Evolutionary conservation across 345 rosid genomes (phyloP).

Genomic region (Excoecaria cochinchinensis): DNA sequence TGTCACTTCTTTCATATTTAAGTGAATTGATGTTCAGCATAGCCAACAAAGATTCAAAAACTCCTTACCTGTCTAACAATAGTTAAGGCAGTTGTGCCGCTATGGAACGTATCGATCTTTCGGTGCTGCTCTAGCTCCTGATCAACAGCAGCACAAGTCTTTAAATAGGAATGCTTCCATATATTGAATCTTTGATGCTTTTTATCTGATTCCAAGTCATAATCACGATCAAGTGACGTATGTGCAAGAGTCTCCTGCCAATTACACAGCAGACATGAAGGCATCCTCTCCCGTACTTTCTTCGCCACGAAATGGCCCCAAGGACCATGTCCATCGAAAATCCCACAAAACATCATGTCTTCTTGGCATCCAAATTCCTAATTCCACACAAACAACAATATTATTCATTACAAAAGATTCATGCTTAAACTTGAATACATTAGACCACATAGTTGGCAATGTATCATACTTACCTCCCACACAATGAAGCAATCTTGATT

Average conservation of each 20-base stretch:
- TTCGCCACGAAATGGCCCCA: constrained; percentile 97
- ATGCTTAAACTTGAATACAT: neutral
- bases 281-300: constrained; percentile 75
- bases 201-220: constrained; percentile 54
- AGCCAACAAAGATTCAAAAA: neutral
- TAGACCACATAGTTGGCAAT: neutral
- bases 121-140: constrained; percentile 64
- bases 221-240: constrained; percentile 43
- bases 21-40: too few relatives aligned
- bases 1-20: neutral
- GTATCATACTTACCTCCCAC: constrained; percentile 68
- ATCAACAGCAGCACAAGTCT: constrained; percentile 78
- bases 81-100: constrained; percentile 85
- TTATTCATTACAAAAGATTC: neutral
- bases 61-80: constrained; percentile 72
- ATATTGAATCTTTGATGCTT: constrained; percentile 46
- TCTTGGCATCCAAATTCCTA: constrained; percentile 85
- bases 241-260: constrained; percentile 83
- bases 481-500: constrained; percentile 90
- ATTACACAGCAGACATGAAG: constrained; percentile 56
- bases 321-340: constrained; percentile 92
- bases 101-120: constrained; percentile 67
- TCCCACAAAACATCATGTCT: constrained; percentile 88
- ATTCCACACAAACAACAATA: constrained; percentile 18
- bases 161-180: constrained; percentile 80